These are phyloP conservation scores for Taphrina deformans DNA, from an alignment of 1,139 yeast genomes.

Conservation along the genomic window DNA sequence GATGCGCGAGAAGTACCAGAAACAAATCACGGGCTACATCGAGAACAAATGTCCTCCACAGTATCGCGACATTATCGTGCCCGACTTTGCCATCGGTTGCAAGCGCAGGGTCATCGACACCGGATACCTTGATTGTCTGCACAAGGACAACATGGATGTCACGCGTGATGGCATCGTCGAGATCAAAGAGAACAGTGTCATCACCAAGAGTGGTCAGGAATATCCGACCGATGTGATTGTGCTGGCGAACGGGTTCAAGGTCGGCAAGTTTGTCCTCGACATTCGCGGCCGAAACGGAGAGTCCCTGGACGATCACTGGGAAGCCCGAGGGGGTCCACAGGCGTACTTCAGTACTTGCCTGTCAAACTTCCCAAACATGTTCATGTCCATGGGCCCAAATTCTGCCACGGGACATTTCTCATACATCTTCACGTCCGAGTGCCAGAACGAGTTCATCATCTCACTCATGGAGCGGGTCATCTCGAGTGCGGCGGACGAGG, in stretches of 20 bases:
- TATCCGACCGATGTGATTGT: constrained; percentile 43
- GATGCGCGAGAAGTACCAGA: constrained; percentile 22
- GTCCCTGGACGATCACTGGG: constrained; percentile 20
- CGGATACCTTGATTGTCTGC: constrained; percentile 42
- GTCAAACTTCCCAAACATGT: constrained; percentile 31
- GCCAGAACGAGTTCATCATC: constrained; percentile 27
- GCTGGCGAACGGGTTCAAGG: constrained; percentile 42
- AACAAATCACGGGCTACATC: constrained; percentile 8
- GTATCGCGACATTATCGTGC: constrained; percentile 41
- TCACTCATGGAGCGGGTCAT: constrained; percentile 10
- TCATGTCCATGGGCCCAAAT: constrained; percentile 33
- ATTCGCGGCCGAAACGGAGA: constrained; percentile 28
- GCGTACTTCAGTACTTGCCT: constrained; percentile 28
- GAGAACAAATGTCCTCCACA: constrained; percentile 36
- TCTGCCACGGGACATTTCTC: constrained; percentile 32
- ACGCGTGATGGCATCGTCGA: constrained; percentile 42
- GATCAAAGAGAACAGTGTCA: constrained; percentile 40
- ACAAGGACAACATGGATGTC: constrained; percentile 42
- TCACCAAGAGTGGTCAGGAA: constrained; percentile 40
- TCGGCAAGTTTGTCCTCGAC: constrained; percentile 23
- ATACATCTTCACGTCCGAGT: constrained; percentile 29
- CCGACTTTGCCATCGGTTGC: constrained; percentile 43
- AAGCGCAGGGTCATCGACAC: constrained; percentile 44
- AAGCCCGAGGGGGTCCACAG: constrained; percentile 12
- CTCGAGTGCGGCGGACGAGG: not conserved